Percentiles rank a stretch among this genome's conserved stretches.
Evolutionary conservation across 148 eudicot species (phyloP).

Genomic region (Pouteria glomerata): DNA sequence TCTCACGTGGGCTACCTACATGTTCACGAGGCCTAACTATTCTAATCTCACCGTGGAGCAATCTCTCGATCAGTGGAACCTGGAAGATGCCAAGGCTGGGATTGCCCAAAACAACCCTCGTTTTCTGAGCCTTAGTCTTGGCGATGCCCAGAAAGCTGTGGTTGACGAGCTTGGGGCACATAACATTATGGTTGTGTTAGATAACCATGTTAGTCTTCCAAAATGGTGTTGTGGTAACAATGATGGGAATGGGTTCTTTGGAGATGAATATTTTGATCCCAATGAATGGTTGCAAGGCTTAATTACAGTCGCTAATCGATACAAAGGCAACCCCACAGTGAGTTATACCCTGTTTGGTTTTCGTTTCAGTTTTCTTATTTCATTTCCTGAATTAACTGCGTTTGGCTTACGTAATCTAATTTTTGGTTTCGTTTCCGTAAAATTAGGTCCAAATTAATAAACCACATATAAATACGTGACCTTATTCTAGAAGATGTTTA

Average conservation of each 20-base stretch:
- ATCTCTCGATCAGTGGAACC: slow-evolving; percentile 13
- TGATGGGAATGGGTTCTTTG: slow-evolving; percentile 55
- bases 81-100: slow-evolving; percentile 20
- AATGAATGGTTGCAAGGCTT: slow-evolving; percentile 40
- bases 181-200: slow-evolving; percentile 37
- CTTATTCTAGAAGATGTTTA: too few species aligned
- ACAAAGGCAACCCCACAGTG: slow-evolving; percentile 28
- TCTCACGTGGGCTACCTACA: slow-evolving; percentile 38
- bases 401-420: too few species aligned
- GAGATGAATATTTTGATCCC: slow-evolving; percentile 37
- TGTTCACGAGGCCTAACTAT: slow-evolving; percentile 30
- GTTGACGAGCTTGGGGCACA: slow-evolving; percentile 23
- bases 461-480: neutral
- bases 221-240: slow-evolving; percentile 37
- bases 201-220: slow-evolving; percentile 46
- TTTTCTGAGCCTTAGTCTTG: slow-evolving; percentile 14
- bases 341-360: neutral
- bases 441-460: too few species aligned
- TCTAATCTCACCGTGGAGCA: slow-evolving; percentile 18
- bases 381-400: too few species aligned
- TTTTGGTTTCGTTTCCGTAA: too few species aligned
- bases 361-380: too few species aligned
- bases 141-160: slow-evolving; percentile 35
- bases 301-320: slow-evolving; percentile 19
- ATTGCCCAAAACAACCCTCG: slow-evolving; percentile 25